Evolutionary conservation across 2,329 filamentous ascomycete genomes (phyloP), one percentile per base, ranked within the genome.

Genomic region (Samsoniella hepiali): DNA sequence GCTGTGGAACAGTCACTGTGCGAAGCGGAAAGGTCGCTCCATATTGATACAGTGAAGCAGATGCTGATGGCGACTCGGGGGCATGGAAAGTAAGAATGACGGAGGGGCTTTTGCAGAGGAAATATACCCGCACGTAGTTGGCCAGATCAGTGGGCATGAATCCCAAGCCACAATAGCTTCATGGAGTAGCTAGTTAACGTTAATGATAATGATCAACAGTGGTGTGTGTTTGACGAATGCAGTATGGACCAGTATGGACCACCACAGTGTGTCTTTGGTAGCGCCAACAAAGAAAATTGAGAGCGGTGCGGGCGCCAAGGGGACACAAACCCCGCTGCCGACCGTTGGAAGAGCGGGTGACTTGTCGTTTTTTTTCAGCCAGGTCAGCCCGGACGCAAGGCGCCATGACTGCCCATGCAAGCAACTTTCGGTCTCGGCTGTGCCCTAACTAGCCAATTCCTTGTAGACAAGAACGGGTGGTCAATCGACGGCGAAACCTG

Each of bases 1-100:
- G 77, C 75, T 0, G 74, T 77, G 36, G 65, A 66, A 17, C 71
- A 78, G 64, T 71, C 74, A 2, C 63, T 76, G 9, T 65, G 71
- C 22, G 74, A 76, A 63, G 74, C 72, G 0, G 68, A 73, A 50
- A 67, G 71, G 34, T 69, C 73, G 5, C 68, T 77, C 31, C 68
- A 74, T 50, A 44, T 67, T 9, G 65, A 71, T 8, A 72, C 63
- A 5, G 66, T 75, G 8, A 56, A 66, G 50, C 68, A 72, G 22
- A 77, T 75, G 72, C 64, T 75, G 11, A 75, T 76, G 75, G 72
- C 66, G 11, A 70, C 61, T 0, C 59, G 68, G 49, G 72, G 72
- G 1, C 72, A 74, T 58, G 67, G 65, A 5, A 69, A 67, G 49
- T 62, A 15, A 40, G 7, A 55, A 40, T 29, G 2, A 38, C 9